Base-by-base conservation (phyloP, 1,284 basidiomycete species). In the Cutaneotrichosporon cutaneum region DNA sequence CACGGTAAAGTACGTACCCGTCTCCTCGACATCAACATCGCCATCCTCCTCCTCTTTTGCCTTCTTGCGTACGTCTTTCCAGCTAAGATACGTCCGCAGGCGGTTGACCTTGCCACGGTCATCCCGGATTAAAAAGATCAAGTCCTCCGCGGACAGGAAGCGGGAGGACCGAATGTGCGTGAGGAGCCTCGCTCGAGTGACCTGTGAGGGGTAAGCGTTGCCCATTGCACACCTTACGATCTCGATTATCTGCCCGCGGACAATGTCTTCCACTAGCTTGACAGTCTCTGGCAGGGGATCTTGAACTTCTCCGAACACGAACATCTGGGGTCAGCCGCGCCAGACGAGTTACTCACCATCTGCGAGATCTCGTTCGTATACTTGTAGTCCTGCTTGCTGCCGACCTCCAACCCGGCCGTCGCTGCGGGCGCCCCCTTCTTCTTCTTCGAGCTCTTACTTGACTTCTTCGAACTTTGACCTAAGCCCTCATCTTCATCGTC, bases 51-150 rank as follows among this genome's bases (percentile, higher is more conserved):
- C 87, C 68, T 96, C 92, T 73, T 96, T 96, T 8, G 93, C 93
- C 68, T 93, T 90, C 74, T 96, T 96, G 18, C 95, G 86, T 8
- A 98, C 94, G 68, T 97, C 95, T 74, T 96, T 97, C 94, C 95
- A 99, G 0, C 90, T 91, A n/a, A 99, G 84, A 74, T 97, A 98
- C 11, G 92, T 96, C 27, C 92, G 81, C 21, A 98, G 82, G 26
- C 95, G 84, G 77, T 97, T 96, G 63, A 98, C 92, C 78, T 97
- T 96, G 22, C 90, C 91, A 64, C 92, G 83, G 79, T 98, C 95
- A 72, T 96, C 90, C 10, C 95, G 88, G 72, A 98, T 94, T 68
- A 97, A 86, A 71, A 97, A 98, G 69, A 99, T 93, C 61, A 98
- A 86, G 78, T 99, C 95, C 77, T 98, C 94, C 0, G 93, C 88